phyloP scores from a whole-genome alignment of 2,329 filamentous ascomycete genomes.

The Penicillium sp. region DNA sequence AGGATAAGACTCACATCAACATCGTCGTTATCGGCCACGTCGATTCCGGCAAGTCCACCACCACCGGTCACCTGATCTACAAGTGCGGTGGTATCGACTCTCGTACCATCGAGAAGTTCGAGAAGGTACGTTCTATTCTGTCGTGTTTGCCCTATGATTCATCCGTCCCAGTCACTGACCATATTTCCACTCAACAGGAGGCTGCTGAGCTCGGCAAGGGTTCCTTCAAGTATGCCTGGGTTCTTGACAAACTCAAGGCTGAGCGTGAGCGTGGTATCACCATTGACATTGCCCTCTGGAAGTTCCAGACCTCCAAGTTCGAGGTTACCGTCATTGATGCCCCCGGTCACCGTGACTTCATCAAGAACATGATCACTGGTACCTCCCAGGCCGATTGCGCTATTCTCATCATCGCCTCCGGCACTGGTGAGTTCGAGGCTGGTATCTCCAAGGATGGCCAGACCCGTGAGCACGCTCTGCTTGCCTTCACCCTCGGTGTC shows the following conservation, averaged over 20 bases:
- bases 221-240: constrained; percentile 99
- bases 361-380: constrained; percentile 99
- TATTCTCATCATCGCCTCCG: constrained; percentile 99
- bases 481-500: constrained; percentile 99
- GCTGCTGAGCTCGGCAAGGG: constrained; percentile 99
- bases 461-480: constrained; percentile 99
- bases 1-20: constrained; percentile 95
- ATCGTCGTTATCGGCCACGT: constrained; percentile 99
- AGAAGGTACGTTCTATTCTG: constrained; percentile 72
- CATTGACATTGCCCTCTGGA: constrained; percentile 99
- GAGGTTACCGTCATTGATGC: constrained; percentile 98
- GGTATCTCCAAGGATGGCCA: constrained; percentile 99
- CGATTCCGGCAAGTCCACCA: constrained; percentile 99
- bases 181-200: constrained; percentile 61
- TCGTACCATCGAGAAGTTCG: constrained; percentile 99
- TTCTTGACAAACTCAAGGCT: constrained; percentile 99
- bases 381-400: constrained; percentile 99
- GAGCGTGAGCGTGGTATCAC: constrained; percentile 99
- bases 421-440: constrained; percentile 99
- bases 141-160: not conserved
- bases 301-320: constrained; percentile 99
- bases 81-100: constrained; percentile 99
- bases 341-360: constrained; percentile 99
- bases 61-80: constrained; percentile 97
- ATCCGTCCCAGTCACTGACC: constrained; percentile 15